Evolutionary conservation across 2,329 filamentous ascomycete genomes (phyloP).

Genomic region (Penicillium sp.): DNA sequence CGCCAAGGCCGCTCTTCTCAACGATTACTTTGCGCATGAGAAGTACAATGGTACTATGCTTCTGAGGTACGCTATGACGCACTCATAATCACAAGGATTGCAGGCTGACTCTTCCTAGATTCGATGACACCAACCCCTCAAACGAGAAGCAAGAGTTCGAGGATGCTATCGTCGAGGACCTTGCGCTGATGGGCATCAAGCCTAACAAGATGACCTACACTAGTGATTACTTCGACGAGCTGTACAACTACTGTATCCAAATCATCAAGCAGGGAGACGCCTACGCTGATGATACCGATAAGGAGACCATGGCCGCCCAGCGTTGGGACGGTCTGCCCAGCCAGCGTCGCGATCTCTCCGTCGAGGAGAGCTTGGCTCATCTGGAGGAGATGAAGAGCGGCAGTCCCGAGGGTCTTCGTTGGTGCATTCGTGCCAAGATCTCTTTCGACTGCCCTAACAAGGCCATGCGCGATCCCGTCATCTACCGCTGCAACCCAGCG

Average conservation of each 20-base stretch:
- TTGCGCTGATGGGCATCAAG: conserved; percentile 86
- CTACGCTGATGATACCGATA: conserved; percentile 91
- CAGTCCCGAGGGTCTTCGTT: conserved; percentile 71
- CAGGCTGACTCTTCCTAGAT: conserved; percentile 36
- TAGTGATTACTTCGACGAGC: conserved; percentile 90
- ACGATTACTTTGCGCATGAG: conserved; percentile 95
- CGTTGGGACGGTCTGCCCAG: conserved; percentile 81
- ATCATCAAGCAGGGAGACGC: conserved; percentile 85
- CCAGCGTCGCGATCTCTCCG: conserved; percentile 70
- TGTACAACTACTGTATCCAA: conserved; percentile 80
- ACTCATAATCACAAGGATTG: neutral
- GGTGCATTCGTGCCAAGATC: conserved; percentile 95
- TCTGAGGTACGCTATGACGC: conserved; percentile 54
- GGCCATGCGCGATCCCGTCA: conserved; percentile 92
- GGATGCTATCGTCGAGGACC: conserved; percentile 88
- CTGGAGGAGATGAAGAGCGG: conserved; percentile 94
- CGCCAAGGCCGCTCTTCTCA: conserved; percentile 87
- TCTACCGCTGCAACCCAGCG: conserved; percentile 84
- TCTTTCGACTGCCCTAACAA: conserved; percentile 91
- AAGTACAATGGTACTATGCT: conserved; percentile 89
- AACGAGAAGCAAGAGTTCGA: conserved; percentile 98
- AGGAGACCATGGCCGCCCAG: conserved; percentile 82
- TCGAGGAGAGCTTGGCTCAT: conserved; percentile 80
- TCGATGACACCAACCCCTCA: conserved; percentile 95
- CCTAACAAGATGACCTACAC: conserved; percentile 86